Base-by-base conservation (phyloP, 495 filamentous ascomycete genomes). In the Trichocladium uniseriatum region DNA sequence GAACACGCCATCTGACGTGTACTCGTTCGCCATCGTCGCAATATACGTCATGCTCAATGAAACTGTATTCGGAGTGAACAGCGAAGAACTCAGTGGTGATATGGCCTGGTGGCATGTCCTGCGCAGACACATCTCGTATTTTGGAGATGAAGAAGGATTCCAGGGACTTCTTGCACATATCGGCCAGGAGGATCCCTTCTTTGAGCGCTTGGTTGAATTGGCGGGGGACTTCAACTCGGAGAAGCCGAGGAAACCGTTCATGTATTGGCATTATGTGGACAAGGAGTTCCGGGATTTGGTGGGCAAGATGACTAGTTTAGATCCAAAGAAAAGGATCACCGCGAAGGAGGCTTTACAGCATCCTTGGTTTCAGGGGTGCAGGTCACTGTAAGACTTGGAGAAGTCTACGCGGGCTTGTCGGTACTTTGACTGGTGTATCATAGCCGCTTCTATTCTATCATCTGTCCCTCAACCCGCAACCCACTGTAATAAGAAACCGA, bases 1-100 rank as follows among this genome's bases (percentile, higher is more conserved):
- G 3, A 57, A 60, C 48, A 62, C 59, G 46, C 54, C 65, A 5
- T 68, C 65, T 11, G 63, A 68, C 43, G 57, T 68, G 14, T 68
- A 63, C 55, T 66, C 65, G 19, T 51, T 68, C 34, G 63, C 53
- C 35, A 53, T 68, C 36, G 56, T 66, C 37, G 62, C 61, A 13
- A 51, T 59, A 20, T 57, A 59, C 37, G 48, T 48, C 15, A 51
- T 59, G 45, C 11, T 27, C 9, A 24, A 54, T 5, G 8, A 60
- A 7, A 42, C 64, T 18, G 54, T 46, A 20, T 38, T 46, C 22
- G 21, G 15, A 8, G 11, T 29, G 0, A 24, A 31, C 8, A 19
- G n/a, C 6, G 43, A 45, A n/a, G 43, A 24, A 10, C 31, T 36
- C 13, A 16, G 13, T 2, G 10, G 43, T 3, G 43, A 36, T 4